A percentile compares a stretch with the other conserved stretches of the same genome.
phyloP scores from a whole-genome alignment of 179 eudicot genomes.

The Vitellaria paradoxa region DNA sequence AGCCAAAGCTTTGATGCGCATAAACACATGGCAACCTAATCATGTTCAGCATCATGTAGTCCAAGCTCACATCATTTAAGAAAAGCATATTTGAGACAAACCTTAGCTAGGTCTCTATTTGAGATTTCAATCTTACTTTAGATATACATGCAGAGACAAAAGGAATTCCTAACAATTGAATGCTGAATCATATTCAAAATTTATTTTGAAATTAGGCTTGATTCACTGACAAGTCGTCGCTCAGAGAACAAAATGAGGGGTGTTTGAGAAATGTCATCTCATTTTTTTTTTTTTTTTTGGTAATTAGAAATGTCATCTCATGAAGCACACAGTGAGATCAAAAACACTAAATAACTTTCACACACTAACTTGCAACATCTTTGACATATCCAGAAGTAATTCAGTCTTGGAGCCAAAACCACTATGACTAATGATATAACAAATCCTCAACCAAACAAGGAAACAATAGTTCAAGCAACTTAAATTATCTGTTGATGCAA shows the following conservation, averaged over 20 bases:
- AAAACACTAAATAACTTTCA: neutral
- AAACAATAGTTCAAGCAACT: neutral
- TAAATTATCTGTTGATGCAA: neutral
- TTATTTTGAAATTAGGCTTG: neutral
- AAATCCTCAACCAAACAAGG: neutral
- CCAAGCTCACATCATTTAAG: neutral
- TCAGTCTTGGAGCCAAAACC: neutral
- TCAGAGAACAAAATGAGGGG: neutral
- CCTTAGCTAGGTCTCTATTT: neutral
- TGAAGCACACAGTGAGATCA: neutral
- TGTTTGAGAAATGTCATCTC: neutral
- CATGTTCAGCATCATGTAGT: neutral
- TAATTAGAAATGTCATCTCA: neutral
- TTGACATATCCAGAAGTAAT: neutral
- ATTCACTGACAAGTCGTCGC: neutral
- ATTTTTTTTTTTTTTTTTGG: too few relatives aligned
- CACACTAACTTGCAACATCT: neutral
- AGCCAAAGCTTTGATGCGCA: too few relatives aligned
- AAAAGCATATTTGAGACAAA: neutral
- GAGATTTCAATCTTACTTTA: neutral
- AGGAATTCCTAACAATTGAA: neutral
- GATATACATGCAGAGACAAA: neutral
- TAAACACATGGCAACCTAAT: too few relatives aligned
- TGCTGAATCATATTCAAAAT: neutral
- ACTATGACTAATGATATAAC: neutral